Evolutionary conservation across 2,329 filamentous ascomycete genomes (phyloP).

Genomic region (Setomelanomma holmii): DNA sequence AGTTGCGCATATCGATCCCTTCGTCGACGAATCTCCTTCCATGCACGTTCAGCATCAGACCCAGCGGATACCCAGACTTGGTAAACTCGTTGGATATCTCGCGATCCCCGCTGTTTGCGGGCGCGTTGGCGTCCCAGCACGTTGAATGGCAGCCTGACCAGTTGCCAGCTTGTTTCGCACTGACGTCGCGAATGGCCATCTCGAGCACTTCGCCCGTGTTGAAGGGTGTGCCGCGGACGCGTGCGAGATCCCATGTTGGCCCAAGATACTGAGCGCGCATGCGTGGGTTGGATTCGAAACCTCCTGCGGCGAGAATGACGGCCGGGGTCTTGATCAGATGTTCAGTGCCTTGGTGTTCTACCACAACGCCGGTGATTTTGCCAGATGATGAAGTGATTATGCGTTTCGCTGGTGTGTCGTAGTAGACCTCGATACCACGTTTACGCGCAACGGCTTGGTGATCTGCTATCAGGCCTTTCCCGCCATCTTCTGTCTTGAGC

Average conservation of each 20-base stretch:
- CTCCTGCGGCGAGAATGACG: constrained; percentile 66
- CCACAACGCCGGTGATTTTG: constrained; percentile 42
- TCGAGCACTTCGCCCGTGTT: constrained; percentile 67
- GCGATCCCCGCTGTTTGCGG: constrained; percentile 62
- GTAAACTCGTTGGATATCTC: constrained; percentile 71
- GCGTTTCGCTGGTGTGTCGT: constrained; percentile 55
- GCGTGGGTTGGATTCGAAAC: constrained; percentile 67
- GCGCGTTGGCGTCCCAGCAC: constrained; percentile 70
- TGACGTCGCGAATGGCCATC: constrained; percentile 59
- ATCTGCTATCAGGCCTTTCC: constrained; percentile 64
- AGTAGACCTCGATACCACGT: constrained; percentile 56
- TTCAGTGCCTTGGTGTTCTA: constrained; percentile 31
- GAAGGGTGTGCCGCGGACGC: constrained; percentile 69
- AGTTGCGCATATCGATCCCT: constrained; percentile 69
- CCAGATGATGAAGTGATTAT: constrained; percentile 47
- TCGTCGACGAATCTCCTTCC: constrained; percentile 72
- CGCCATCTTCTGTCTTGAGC: constrained; percentile 66
- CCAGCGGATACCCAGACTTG: constrained; percentile 72
- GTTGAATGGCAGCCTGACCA: constrained; percentile 71
- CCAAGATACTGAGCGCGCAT: constrained; percentile 65
- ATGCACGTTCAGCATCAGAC: constrained; percentile 67
- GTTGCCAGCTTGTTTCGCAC: constrained; percentile 62
- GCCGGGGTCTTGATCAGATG: constrained; percentile 46
- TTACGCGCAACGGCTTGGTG: constrained; percentile 54
- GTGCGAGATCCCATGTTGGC: constrained; percentile 67